Evolutionary conservation across 1,284 basidiomycete genomes (phyloP).

Genomic region (Moesziomyces sp.): DNA sequence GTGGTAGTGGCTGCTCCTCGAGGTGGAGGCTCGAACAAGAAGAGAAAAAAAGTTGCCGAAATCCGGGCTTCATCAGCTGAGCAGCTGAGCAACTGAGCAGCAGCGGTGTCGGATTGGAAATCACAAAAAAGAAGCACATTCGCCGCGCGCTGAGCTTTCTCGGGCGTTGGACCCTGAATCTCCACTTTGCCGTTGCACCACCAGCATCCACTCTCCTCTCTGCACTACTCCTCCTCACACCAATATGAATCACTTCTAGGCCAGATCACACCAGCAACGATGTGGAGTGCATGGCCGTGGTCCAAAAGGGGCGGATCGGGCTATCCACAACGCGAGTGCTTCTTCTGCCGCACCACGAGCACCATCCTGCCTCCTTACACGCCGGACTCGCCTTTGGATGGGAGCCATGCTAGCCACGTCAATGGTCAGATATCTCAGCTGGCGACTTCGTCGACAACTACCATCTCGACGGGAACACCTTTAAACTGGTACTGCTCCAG

Average conservation of each 20-base stretch:
- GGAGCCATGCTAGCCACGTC: too few relatives aligned
- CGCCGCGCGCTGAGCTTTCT: neutral
- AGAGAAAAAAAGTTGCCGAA: slow-evolving; percentile 2
- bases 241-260: neutral
- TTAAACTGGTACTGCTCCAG: slow-evolving; percentile 58
- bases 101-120: slow-evolving; percentile 7
- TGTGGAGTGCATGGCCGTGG: slow-evolving; percentile 29
- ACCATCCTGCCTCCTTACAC: slow-evolving; percentile 53
- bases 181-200: neutral
- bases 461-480: slow-evolving; percentile 52
- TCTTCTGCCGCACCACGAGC: slow-evolving; percentile 53
- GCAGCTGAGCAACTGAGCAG: neutral
- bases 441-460: slow-evolving; percentile 17
- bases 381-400: neutral
- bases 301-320: slow-evolving; percentile 22
- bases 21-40: slow-evolving; percentile 12
- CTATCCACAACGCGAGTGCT: slow-evolving; percentile 49
- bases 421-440: neutral
- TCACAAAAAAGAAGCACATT: too few relatives aligned
- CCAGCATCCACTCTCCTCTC: slow-evolving; percentile 2
- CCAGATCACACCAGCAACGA: neutral
- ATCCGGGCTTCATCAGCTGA: neutral
- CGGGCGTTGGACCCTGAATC: neutral
- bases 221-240: neutral
- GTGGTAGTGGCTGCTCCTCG: slow-evolving; percentile 7